A percentile compares a stretch with the other conserved stretches of the same genome.
Conservation (phyloP, 805 yeast genomes). For the Starmerella apicola region DNA sequence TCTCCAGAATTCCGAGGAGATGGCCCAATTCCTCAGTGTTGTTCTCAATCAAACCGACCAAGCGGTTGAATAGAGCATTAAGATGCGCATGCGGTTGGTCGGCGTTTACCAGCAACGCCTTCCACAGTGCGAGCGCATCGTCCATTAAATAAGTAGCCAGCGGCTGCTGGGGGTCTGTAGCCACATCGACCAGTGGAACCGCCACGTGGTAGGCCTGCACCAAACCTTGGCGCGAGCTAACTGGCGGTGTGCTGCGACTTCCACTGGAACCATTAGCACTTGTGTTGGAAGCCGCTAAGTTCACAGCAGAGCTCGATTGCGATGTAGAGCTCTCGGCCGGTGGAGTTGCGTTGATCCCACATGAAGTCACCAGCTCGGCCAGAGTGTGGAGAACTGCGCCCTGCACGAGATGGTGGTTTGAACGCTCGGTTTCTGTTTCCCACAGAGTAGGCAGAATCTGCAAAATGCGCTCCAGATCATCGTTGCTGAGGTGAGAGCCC, state of each 20-base stretch:
- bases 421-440: constrained; percentile 40
- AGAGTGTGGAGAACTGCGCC: constrained; percentile 29
- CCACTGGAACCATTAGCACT: neutral
- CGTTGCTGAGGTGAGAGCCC: constrained; percentile 18
- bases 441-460: constrained; percentile 60
- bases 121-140: constrained; percentile 80
- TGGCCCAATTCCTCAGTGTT: constrained; percentile 38
- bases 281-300: too few relatives aligned
- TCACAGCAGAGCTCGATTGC: too few relatives aligned
- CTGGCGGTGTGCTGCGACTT: too few relatives aligned
- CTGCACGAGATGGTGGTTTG: constrained; percentile 27
- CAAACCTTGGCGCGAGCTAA: constrained; percentile 6
- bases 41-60: constrained; percentile 47
- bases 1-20: constrained; percentile 26
- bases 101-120: constrained; percentile 47
- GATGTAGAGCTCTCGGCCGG: too few relatives aligned
- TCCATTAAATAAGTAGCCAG: constrained; percentile 51
- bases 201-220: constrained; percentile 14
- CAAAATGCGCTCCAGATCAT: constrained; percentile 23
- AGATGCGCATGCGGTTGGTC: constrained; percentile 8
- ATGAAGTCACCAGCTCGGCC: constrained; percentile 24
- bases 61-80: constrained; percentile 33
- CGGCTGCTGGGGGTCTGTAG: constrained; percentile 49
- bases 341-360: too few relatives aligned
- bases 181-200: constrained; percentile 16